Evolutionary conservation across 2,329 filamentous ascomycete genomes (phyloP).

Genomic region (Aspergillus sp.): DNA sequence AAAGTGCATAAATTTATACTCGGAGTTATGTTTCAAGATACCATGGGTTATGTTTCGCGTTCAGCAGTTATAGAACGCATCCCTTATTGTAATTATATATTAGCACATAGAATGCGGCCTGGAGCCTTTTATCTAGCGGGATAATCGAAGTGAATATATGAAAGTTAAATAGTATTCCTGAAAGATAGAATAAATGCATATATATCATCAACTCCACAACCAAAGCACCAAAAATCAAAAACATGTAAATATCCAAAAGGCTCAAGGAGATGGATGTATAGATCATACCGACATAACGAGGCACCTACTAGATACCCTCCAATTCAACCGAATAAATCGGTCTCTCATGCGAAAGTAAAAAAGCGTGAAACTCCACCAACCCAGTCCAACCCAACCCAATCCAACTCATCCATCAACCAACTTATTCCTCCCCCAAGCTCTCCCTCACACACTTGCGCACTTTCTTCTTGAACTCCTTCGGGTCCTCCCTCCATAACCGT

Average conservation of each 20-base stretch:
- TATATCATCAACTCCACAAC: constrained; percentile 7
- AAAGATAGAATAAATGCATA: too few species aligned
- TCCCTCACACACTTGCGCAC: constrained; percentile 76
- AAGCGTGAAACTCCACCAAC: background rate
- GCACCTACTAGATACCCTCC: background rate
- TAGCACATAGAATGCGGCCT: too few species aligned
- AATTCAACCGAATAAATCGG: background rate
- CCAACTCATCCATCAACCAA: constrained; percentile 2
- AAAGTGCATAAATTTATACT: background rate
- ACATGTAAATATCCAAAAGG: constrained; percentile 5
- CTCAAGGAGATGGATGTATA: constrained; percentile 12
- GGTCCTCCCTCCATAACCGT: constrained; percentile 77
- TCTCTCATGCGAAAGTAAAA: too few species aligned
- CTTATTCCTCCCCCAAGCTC: constrained; percentile 67
- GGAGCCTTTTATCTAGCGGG: too few species aligned
- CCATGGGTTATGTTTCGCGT: too few species aligned
- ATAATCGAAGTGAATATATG: too few species aligned
- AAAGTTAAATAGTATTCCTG: too few species aligned
- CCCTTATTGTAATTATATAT: too few species aligned
- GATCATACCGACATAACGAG: background rate
- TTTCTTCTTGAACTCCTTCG: constrained; percentile 69
- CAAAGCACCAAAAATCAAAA: constrained; percentile 3
- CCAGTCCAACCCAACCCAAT: background rate
- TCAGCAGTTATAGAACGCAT: too few species aligned
- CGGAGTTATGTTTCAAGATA: too few species aligned